phyloP scores from a whole-genome alignment of 495 filamentous ascomycete species.

The Lineolata rhizophorae region DNA sequence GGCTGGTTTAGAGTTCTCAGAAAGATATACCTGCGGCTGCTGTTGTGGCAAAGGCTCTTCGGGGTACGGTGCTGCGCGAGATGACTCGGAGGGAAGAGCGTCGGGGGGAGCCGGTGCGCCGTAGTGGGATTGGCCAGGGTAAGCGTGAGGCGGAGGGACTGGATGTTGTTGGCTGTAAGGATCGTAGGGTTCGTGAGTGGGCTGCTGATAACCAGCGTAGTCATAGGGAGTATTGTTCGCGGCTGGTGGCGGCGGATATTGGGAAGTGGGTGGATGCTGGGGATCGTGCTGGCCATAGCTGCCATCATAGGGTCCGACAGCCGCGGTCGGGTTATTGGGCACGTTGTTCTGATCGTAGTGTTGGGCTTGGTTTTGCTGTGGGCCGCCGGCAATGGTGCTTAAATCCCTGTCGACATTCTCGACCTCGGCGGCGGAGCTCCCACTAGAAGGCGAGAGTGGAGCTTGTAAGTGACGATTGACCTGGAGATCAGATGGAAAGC shows the following conservation, averaged over 20 bases:
- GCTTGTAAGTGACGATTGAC: constrained; percentile 60
- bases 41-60: not conserved
- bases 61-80: not conserved
- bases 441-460: constrained; percentile 55
- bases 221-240: not conserved
- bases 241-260: not conserved
- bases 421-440: no score
- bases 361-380: constrained; percentile 4
- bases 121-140: not conserved
- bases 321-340: not conserved
- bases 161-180: no score
- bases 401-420: constrained; percentile 33
- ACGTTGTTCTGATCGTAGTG: constrained; percentile 1
- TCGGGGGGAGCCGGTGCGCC: not conserved
- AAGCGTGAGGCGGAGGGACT: not conserved
- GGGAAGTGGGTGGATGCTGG: not conserved
- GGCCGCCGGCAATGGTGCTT: constrained; percentile 29
- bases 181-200: no score
- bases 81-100: not conserved
- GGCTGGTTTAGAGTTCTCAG: no score
- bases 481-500: constrained; percentile 73
- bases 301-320: not conserved
- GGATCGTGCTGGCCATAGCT: not conserved
- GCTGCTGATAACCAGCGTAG: not conserved
- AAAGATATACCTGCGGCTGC: no score